A percentile compares a stretch with the other conserved stretches of the same genome.
Evolutionary conservation across 139 green algal species (phyloP).

Genomic region (Spirogloea muscicola): DNA sequence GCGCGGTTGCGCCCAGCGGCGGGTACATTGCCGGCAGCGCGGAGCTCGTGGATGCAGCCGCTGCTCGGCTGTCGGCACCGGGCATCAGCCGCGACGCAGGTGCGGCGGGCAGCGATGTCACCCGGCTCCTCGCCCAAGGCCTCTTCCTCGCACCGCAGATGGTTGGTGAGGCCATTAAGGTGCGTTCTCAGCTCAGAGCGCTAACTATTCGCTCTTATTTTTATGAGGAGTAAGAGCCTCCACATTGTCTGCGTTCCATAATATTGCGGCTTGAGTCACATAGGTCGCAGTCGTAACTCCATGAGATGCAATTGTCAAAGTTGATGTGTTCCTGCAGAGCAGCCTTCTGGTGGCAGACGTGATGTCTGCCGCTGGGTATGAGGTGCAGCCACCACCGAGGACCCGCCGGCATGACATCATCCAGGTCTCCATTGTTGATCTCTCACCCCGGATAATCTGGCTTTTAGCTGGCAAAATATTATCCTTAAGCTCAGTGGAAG

Average conservation of each 20-base stretch:
- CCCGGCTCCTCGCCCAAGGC: constrained; percentile 70
- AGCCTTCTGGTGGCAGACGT: constrained; percentile 74
- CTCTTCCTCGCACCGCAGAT: constrained; percentile 80
- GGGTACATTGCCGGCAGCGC: constrained; percentile 85
- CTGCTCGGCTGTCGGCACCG: constrained; percentile 75
- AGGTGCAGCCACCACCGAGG: neutral
- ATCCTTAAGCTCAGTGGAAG: no score
- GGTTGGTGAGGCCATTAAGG: constrained; percentile 90
- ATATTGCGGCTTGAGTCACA: no score
- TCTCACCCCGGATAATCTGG: no score
- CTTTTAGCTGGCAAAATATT: no score
- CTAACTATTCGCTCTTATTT: no score
- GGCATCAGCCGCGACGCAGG: constrained; percentile 82
- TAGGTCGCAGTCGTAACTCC: no score
- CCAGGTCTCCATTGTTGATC: no score
- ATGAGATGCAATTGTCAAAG: no score
- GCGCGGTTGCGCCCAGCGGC: constrained; percentile 78
- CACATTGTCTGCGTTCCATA: no score
- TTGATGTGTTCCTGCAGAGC: no score
- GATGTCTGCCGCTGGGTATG: constrained; percentile 23
- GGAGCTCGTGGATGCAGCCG: constrained; percentile 68
- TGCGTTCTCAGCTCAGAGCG: no score
- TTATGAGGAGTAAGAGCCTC: no score
- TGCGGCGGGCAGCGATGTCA: constrained; percentile 11
- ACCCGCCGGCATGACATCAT: constrained; percentile 67